Base-by-base conservation (phyloP, 1,139 yeast species). In the Suhomyces coccinellae region DNA sequence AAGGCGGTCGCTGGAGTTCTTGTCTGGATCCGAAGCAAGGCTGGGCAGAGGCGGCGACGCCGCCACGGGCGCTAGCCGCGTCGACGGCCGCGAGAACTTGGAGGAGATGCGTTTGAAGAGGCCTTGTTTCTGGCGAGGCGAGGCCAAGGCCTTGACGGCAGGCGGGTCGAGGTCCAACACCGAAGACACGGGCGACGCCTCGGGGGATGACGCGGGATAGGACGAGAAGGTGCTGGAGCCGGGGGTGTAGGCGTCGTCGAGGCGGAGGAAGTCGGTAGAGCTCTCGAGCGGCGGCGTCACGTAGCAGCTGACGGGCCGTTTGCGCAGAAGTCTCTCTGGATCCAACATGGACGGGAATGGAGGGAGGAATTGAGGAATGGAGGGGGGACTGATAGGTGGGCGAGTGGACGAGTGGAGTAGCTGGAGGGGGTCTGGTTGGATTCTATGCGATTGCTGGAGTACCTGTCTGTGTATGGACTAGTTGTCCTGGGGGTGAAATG, bases 221-320 rank as follows among this genome's bases (percentile, higher is more conserved):
- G 34, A 38, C 10, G 51, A 48, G 24, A 48, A 48, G n/a, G 49
- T 46, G 31, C 36, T 46, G 16, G 43, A 40, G 6, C 36, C 35
- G 11, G 52, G 46, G 11, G 46, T 46, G 17, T 31, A 33, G 13
- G 45, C 40, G 12, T 48, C 52, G 8, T 48, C 52, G 11, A 29
- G 30, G 17, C 30, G 14, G 29, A 17, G 26, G 30, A 44, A 47
- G 26, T 31, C 39, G 15, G 40, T 15, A 12, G 38, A 31, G 9
- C 49, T 27, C 15, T 41, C 52, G 24, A 58, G 48, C 3, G 62
- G 62, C 8, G 60, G 62, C 7, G 62, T 60, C 1, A 51, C 52
- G 35, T 56, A 59, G 40, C 56, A 45, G 41, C 62, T 58, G 15
- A 49, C 53, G 24, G 62, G 62, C 40, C 61, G 50, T 27, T 34